Evolutionary conservation across 78 protist genomes (phyloP), one percentile per base, ranked within the genome.

Genomic region (Corallochytrium limacisporum): DNA sequence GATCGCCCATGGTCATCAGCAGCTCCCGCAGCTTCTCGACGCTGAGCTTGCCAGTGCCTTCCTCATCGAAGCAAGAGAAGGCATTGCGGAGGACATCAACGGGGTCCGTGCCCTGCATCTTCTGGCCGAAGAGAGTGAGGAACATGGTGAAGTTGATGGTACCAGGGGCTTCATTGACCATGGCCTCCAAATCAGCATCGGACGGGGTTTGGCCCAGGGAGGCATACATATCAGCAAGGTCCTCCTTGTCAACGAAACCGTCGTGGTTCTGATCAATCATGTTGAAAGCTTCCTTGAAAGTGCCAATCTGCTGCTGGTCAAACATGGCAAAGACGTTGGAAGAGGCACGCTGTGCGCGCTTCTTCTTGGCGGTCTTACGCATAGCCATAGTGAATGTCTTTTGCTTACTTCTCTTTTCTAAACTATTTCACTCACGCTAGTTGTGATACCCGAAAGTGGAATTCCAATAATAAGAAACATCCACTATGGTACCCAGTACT

Each of bases 61-160:
- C 83, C 42, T 67, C 74, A 49, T 87, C 93, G 46, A 87, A 87
- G 44, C 83, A 74, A 24, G 26, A 65, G 72, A 87, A 87, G 1
- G 93, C 88, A 32, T 77, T 63, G 26, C 48, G 53, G 67, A 87
- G 82, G 77, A 70, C 82, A 10, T 79, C 81, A 40, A 56, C 60
- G n/a, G 93, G 81, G 39, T 87, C 88, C 12, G 75, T 22, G n/a
- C 73, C 76, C 24, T 9, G 33, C 22, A 75, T 2, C 49, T 59
- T 53, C 10, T 55, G 63, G 15, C 69, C 66, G 31, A 75, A 59
- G 33, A 76, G 38, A 6, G 62, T 42, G 18, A 57, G 39, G 60
- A 77, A 77, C 56, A 63, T 62, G 61, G 60, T 47, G 48, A 56
- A 69, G 61, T 67, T 54, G 43, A 77, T 22, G 37, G 12, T 1